A percentile compares a stretch with the other conserved stretches of the same genome.
phyloP scores from a whole-genome alignment of 495 filamentous ascomycete genomes.

The Tetracladium setigerum region DNA sequence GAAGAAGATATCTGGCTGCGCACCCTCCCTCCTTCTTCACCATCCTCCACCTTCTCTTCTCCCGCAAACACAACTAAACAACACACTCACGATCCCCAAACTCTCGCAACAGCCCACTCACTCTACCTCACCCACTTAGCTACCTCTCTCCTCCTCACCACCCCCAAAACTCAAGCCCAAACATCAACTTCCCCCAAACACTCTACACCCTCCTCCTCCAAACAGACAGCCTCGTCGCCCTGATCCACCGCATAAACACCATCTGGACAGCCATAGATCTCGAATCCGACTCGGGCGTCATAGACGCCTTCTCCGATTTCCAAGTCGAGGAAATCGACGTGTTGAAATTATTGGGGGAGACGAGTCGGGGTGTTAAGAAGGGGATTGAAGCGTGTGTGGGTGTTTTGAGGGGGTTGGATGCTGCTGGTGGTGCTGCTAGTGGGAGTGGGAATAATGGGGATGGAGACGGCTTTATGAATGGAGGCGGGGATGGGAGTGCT shows the following conservation, averaged over 20 bases:
- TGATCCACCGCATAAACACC: slow-evolving; percentile 60
- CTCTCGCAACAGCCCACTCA: slow-evolving; percentile 69
- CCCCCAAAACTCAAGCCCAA: slow-evolving; percentile 19
- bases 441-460: slow-evolving; percentile 35
- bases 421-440: slow-evolving; percentile 45
- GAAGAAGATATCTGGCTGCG: slow-evolving; percentile 19
- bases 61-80: slow-evolving; percentile 17
- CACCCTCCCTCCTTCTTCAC: background rate
- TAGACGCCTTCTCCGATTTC: slow-evolving; percentile 64
- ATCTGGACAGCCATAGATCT: slow-evolving; percentile 69
- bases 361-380: slow-evolving; percentile 42
- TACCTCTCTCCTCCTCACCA: slow-evolving; percentile 63
- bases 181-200: slow-evolving; percentile 50
- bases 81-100: slow-evolving; percentile 70
- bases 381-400: slow-evolving; percentile 44
- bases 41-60: background rate
- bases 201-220: slow-evolving; percentile 64
- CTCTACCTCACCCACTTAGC: slow-evolving; percentile 61
- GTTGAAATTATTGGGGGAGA: slow-evolving; percentile 44
- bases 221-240: slow-evolving; percentile 70
- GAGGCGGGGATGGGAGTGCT: too few relatives aligned
- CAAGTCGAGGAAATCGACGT: slow-evolving; percentile 59
- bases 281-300: slow-evolving; percentile 69
- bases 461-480: slow-evolving; percentile 14
- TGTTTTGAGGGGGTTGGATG: too few relatives aligned